Evolutionary conservation across 2,329 filamentous ascomycete genomes (phyloP).

Genomic region (Ascomycota sp.): DNA sequence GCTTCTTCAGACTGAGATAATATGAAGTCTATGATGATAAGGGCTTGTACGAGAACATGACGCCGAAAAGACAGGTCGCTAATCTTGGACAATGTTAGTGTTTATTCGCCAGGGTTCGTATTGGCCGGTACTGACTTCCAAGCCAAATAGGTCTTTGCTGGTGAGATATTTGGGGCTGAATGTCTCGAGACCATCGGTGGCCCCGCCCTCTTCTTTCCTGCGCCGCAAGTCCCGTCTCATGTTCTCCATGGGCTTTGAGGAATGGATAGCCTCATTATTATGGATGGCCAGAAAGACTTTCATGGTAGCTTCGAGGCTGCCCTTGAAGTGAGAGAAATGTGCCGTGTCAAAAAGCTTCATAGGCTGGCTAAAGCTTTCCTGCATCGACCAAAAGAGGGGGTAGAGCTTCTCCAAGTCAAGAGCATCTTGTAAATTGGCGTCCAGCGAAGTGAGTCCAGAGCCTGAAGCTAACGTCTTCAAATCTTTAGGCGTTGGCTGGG

Average conservation of each 20-base stretch:
- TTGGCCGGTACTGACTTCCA: conserved; percentile 43
- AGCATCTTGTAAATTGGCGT: conserved; percentile 24
- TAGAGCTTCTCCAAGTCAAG: conserved; percentile 56
- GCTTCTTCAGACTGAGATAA: conserved; percentile 67
- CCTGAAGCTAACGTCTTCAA: conserved; percentile 9
- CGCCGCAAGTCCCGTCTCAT: conserved; percentile 44
- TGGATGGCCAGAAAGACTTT: conserved; percentile 29
- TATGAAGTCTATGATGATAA: conserved; percentile 87
- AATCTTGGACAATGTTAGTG: conserved; percentile 28
- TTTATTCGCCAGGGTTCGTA: background rate
- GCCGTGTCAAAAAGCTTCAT: conserved; percentile 53
- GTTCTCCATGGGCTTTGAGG: conserved; percentile 36
- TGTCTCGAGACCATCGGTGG: conserved; percentile 22
- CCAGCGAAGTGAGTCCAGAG: conserved; percentile 19
- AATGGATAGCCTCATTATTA: conserved; percentile 21
- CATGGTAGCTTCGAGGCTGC: conserved; percentile 45
- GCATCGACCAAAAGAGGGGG: conserved; percentile 80
- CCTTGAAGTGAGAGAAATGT: conserved; percentile 62
- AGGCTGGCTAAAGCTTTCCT: conserved; percentile 79
- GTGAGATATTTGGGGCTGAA: conserved; percentile 98
- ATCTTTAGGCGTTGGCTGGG: conserved; percentile 15
- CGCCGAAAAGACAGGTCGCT: conserved; percentile 85
- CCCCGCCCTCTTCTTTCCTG: conserved; percentile 34
- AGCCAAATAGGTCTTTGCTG: conserved; percentile 84
- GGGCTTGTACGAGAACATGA: conserved; percentile 80